These are phyloP conservation scores for Rhizoctonia solani DNA, from an alignment of 1,284 basidiomycete genomes.

Conservation along the genomic window DNA sequence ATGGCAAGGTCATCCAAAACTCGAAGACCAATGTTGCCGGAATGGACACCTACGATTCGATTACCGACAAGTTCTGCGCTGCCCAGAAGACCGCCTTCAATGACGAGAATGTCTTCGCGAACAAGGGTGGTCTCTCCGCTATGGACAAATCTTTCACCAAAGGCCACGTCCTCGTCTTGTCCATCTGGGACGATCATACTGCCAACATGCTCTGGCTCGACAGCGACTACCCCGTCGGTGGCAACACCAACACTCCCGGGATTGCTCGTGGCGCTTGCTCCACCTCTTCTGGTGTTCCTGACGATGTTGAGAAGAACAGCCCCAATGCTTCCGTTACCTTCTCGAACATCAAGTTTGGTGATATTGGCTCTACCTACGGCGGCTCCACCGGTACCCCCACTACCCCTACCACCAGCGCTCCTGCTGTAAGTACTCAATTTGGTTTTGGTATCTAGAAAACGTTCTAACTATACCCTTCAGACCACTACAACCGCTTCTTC, in stretches of 20 bases:
- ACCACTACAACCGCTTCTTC: conserved; percentile 9
- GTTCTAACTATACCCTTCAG: not conserved
- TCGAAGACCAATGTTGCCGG: conserved; percentile 44
- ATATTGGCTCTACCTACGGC: conserved; percentile 55
- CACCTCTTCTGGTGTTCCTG: conserved; percentile 34
- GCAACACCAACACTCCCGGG: conserved; percentile 53
- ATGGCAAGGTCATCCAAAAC: conserved; percentile 54
- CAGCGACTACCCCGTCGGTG: conserved; percentile 55
- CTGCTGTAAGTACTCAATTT: not conserved
- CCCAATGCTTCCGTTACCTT: conserved; percentile 45
- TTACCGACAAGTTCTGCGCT: conserved; percentile 51
- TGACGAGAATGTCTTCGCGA: conserved; percentile 53
- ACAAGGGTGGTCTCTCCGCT: conserved; percentile 51
- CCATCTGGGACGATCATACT: conserved; percentile 61
- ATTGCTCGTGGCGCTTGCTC: conserved; percentile 58
- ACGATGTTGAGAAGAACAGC: conserved; percentile 39
- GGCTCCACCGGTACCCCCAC: conserved; percentile 30
- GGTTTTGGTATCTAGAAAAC: not conserved
- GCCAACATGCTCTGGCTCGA: conserved; percentile 65
- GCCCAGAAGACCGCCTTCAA: conserved; percentile 51
- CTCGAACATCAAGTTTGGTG: conserved; percentile 61
- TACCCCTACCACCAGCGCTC: conserved; percentile 9
- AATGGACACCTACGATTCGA: conserved; percentile 39
- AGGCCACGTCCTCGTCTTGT: conserved; percentile 43
- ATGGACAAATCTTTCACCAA: conserved; percentile 50